Percentiles rank a stretch among this genome's conserved stretches.
Evolutionary conservation across 2,329 filamentous ascomycete species (phyloP).

Genomic region (Diaporthe vexans): DNA sequence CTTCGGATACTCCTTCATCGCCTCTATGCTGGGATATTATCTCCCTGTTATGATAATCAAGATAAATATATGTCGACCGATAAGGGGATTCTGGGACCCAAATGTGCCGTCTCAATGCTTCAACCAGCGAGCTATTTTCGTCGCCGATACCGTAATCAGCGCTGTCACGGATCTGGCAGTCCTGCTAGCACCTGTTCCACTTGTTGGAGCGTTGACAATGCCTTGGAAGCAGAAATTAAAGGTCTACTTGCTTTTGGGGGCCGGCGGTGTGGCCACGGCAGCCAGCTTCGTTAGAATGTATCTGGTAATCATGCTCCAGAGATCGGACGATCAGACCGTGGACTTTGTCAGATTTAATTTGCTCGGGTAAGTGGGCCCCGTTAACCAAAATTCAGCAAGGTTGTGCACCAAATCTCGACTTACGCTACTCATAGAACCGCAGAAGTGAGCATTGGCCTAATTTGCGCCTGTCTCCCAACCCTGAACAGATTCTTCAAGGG

Average conservation of each 20-base stretch:
- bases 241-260: constrained; percentile 28
- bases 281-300: constrained; percentile 35
- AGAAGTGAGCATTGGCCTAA: constrained; percentile 31
- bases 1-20: constrained; percentile 32
- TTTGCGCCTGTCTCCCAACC: constrained; percentile 34
- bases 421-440: constrained; percentile 3
- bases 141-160: constrained; percentile 34
- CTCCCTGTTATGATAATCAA: constrained; percentile 34
- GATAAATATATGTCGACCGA: constrained; percentile 31
- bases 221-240: constrained; percentile 19
- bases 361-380: constrained; percentile 20
- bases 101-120: constrained; percentile 16
- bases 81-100: constrained; percentile 30
- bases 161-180: constrained; percentile 28
- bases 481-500: constrained; percentile 23
- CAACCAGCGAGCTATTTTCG: constrained; percentile 31
- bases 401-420: background rate
- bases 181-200: constrained; percentile 28
- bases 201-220: constrained; percentile 13
- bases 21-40: constrained; percentile 30
- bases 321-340: constrained; percentile 33
- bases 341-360: constrained; percentile 38
- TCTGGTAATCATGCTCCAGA: constrained; percentile 34
- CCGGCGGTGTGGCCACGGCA: constrained; percentile 29
- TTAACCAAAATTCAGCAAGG: background rate